Evolutionary conservation across 805 yeast genomes (phyloP).

Genomic region (Wickerhamiella cacticola): DNA sequence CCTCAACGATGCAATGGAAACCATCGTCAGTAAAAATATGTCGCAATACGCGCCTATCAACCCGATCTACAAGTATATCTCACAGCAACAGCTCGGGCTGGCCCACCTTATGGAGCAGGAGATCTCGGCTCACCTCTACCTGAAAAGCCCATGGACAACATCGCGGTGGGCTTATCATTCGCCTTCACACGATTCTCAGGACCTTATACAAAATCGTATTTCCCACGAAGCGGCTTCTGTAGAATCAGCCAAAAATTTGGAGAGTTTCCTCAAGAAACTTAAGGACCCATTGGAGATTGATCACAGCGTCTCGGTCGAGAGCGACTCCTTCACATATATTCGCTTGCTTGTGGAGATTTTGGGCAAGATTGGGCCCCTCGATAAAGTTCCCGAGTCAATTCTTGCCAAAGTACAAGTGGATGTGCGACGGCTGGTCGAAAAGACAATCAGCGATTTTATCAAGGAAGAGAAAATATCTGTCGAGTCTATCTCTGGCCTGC

Average conservation of each 20-base stretch:
- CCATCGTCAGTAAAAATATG: constrained; percentile 26
- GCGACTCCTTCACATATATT: constrained; percentile 44
- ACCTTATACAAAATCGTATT: constrained; percentile 5
- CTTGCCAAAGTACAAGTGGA: constrained; percentile 48
- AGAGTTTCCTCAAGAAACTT: constrained; percentile 14
- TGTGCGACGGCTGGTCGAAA: constrained; percentile 47
- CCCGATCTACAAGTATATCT: constrained; percentile 26
- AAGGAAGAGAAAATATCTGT: constrained; percentile 23
- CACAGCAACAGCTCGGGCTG: constrained; percentile 35
- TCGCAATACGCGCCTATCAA: constrained; percentile 25
- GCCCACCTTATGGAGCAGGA: constrained; percentile 71
- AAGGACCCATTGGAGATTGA: constrained; percentile 14
- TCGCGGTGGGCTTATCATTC: constrained; percentile 22
- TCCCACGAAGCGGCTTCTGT: constrained; percentile 3
- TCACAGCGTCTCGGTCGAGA: constrained; percentile 20
- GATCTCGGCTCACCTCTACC: constrained; percentile 53
- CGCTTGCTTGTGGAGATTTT: constrained; percentile 44
- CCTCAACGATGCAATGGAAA: constrained; percentile 34
- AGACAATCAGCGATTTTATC: constrained; percentile 54
- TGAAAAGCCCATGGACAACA: constrained; percentile 35
- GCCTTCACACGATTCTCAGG: constrained; percentile 10
- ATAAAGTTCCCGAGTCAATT: constrained; percentile 44
- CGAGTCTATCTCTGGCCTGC: constrained; percentile 8
- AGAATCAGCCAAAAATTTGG: neutral
- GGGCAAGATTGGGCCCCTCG: constrained; percentile 48